A percentile compares a stretch with the other conserved stretches of the same genome.
These are phyloP conservation scores for Aureoboletus auriporus DNA, from an alignment of 768 basidiomycete species.

Conservation along the genomic window DNA sequence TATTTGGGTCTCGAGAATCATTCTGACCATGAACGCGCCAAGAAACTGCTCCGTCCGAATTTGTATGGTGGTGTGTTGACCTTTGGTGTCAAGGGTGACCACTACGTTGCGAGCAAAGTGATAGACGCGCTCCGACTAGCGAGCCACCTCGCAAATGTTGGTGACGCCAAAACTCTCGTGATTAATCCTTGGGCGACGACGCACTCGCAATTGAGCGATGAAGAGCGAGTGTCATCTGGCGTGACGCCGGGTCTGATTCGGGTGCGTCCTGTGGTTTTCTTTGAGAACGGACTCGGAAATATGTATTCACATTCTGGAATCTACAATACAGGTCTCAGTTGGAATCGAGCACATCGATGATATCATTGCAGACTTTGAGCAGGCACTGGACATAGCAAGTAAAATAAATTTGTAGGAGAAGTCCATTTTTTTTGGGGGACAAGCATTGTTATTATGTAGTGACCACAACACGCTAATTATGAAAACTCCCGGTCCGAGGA, in stretches of 20 bases:
- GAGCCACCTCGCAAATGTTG: slow-evolving; percentile 71
- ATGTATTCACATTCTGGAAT: no score
- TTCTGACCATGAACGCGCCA: slow-evolving; percentile 54
- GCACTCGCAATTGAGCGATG: slow-evolving; percentile 49
- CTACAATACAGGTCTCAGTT: slow-evolving; percentile 34
- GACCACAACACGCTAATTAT: no score
- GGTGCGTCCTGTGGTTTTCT: slow-evolving; percentile 27
- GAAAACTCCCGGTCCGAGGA: no score
- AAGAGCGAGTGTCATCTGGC: slow-evolving; percentile 47
- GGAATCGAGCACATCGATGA: slow-evolving; percentile 43
- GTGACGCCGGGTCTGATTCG: slow-evolving; percentile 57
- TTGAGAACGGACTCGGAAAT: no score
- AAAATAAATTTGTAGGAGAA: no score
- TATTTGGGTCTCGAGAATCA: slow-evolving; percentile 71
- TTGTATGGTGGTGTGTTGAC: slow-evolving; percentile 70
- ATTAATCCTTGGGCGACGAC: slow-evolving; percentile 59
- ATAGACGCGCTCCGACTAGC: slow-evolving; percentile 71
- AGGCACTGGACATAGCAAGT: slow-evolving; percentile 27
- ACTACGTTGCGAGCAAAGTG: slow-evolving; percentile 47
- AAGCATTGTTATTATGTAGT: no score
- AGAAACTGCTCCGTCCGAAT: slow-evolving; percentile 47
- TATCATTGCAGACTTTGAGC: slow-evolving; percentile 45
- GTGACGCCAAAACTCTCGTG: slow-evolving; percentile 60
- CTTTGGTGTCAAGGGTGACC: slow-evolving; percentile 69
- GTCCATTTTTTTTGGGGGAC: no score